These are phyloP conservation scores for Chalaropsis thielavioides DNA, from an alignment of 2,329 filamentous ascomycete genomes.

Conservation along the genomic window DNA sequence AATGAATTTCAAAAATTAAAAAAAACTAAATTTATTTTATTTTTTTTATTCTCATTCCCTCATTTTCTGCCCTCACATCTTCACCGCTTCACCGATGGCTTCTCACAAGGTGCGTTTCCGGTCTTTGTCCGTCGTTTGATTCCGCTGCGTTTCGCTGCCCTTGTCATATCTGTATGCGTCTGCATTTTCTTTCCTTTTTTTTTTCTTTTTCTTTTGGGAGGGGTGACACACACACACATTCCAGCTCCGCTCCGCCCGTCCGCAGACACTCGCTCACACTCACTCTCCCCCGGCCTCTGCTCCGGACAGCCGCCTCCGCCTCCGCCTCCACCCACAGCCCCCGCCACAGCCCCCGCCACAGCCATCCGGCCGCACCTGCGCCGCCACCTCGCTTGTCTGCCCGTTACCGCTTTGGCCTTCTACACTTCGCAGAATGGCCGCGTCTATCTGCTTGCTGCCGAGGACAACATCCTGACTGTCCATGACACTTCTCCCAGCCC, in stretches of 20 bases:
- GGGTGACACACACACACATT: neutral
- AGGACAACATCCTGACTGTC: slow-evolving; percentile 44
- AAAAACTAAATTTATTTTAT: neutral
- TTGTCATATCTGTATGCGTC: neutral
- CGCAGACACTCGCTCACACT: neutral
- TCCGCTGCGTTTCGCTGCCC: slow-evolving; percentile 12
- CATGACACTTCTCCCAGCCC: slow-evolving; percentile 29
- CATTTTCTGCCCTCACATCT: neutral
- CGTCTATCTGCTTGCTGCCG: slow-evolving; percentile 40
- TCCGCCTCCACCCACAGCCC: neutral
- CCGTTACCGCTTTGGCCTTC: slow-evolving; percentile 47
- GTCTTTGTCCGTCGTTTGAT: slow-evolving; percentile 9
- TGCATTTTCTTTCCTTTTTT: slow-evolving; percentile 8
- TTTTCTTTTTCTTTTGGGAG: slow-evolving; percentile 1
- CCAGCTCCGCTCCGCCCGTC: too few relatives aligned
- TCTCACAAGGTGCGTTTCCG: slow-evolving; percentile 1
- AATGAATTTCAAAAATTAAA: neutral
- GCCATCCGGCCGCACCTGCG: neutral
- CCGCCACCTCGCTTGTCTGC: slow-evolving; percentile 25
- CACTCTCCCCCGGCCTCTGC: neutral
- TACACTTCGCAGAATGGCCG: slow-evolving; percentile 25
- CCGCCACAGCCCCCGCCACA: neutral
- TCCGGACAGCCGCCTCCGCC: neutral
- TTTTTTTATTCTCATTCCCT: neutral
- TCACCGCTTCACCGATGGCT: neutral